phyloP scores from a whole-genome alignment of 1,284 basidiomycete genomes.

The Pseudozyma sp. region DNA sequence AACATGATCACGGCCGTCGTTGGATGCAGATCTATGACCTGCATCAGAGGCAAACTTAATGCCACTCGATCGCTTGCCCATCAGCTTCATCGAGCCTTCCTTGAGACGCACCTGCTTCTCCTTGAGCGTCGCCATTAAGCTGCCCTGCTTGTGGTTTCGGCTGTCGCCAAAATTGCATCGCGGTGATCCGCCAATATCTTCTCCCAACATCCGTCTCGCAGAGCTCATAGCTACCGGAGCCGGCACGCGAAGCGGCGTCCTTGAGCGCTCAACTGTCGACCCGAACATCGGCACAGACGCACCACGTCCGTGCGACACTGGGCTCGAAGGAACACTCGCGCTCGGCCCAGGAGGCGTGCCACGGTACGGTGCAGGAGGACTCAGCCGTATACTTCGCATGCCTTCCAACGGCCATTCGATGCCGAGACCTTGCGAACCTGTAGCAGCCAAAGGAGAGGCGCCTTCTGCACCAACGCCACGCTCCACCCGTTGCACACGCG shows the following conservation, averaged over 20 bases:
- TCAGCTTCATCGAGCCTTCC: slow-evolving; percentile 32
- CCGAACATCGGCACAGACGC: slow-evolving; percentile 20
- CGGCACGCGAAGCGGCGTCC: not conserved
- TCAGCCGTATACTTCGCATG: slow-evolving; percentile 17
- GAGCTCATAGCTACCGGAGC: slow-evolving; percentile 1
- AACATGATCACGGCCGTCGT: not conserved
- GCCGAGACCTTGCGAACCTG: slow-evolving; percentile 5
- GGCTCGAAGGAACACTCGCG: slow-evolving; percentile 20
- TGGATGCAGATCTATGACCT: not conserved
- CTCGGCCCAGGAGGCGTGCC: not conserved
- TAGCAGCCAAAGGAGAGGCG: not conserved
- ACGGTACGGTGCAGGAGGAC: not conserved
- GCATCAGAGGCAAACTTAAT: not conserved
- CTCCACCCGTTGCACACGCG: not conserved
- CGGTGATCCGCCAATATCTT: slow-evolving; percentile 25
- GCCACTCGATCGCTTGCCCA: slow-evolving; percentile 18
- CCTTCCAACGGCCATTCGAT: slow-evolving; percentile 22
- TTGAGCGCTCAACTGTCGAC: not conserved
- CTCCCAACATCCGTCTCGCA: not conserved
- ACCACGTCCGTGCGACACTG: slow-evolving; percentile 20
- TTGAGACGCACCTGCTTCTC: slow-evolving; percentile 39
- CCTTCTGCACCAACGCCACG: not conserved
- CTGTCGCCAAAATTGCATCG: slow-evolving; percentile 3
- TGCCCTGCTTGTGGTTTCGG: slow-evolving; percentile 7
- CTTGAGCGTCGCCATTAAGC: slow-evolving; percentile 44